Evolutionary conservation across 768 basidiomycete genomes (phyloP).

Genomic region (Termitomyces sp.): DNA sequence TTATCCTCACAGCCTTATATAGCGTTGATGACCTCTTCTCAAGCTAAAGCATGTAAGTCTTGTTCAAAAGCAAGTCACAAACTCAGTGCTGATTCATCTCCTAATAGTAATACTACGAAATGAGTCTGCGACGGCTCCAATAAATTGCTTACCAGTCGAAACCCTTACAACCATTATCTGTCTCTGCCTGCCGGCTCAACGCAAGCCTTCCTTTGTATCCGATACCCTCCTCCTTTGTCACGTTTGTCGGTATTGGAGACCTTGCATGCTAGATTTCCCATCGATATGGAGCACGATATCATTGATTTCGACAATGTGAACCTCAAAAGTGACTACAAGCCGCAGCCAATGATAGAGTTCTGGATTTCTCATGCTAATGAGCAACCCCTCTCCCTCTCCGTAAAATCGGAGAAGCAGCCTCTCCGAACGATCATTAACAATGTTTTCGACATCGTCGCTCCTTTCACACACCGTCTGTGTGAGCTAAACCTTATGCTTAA

Average conservation of each 20-base stretch:
- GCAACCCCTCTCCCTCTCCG: not conserved
- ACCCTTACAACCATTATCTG: too few relatives aligned
- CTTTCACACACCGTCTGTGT: not conserved
- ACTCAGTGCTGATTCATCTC: too few relatives aligned
- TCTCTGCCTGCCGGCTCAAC: too few relatives aligned
- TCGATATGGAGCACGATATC: not conserved
- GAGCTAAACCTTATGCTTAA: not conserved
- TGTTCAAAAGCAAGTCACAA: too few relatives aligned
- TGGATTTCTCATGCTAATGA: not conserved
- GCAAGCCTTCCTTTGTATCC: too few relatives aligned
- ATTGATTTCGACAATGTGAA: not conserved
- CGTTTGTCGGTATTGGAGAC: not conserved
- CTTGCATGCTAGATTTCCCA: not conserved
- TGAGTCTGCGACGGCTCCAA: too few relatives aligned
- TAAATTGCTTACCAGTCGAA: too few relatives aligned
- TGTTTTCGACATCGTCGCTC: not conserved
- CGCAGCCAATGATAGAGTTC: not conserved
- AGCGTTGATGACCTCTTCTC: too few relatives aligned
- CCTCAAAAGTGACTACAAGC: not conserved
- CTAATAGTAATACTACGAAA: too few relatives aligned
- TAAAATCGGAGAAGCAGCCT: not conserved
- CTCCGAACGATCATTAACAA: not conserved
- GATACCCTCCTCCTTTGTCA: not conserved
- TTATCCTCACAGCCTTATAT: too few relatives aligned
- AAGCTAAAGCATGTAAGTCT: too few relatives aligned